Evolutionary conservation across 2,329 filamentous ascomycete genomes (phyloP), one percentile per base, ranked within the genome.

Genomic region (Aspergillus alliaceus): DNA sequence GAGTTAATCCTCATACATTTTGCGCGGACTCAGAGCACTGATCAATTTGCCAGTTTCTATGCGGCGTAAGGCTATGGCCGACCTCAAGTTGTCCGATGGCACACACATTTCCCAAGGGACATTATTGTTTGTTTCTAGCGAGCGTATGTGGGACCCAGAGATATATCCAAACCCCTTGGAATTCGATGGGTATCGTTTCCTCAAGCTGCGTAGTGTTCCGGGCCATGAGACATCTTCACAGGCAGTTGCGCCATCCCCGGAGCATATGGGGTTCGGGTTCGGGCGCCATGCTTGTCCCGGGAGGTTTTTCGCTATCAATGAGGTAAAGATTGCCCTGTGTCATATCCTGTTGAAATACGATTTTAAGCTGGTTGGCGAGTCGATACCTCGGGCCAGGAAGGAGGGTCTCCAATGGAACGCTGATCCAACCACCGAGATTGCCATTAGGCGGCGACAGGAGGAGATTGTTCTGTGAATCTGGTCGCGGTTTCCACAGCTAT

Each of bases 261-360:
- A 61, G 2, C 55, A 65, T 11, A 51, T 71, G 11, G 58, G 57
- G 11, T 74, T 74, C 50, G 71, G 72, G 5, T 63, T 66, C 35
- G 72, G 72, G 6, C 61, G 58, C 22, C 60, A 68, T 24, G 60
- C 64, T 27, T 56, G 49, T 27, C 49, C 48, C 2, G 54, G 54
- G 11, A 49, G 54, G 18, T 56, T 56, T 4, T 56, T 56, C 7
- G 54, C 54, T 3, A 18, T 34, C 9, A 56, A 48, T 9, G 48
- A 56, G 18, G 24, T 48, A 12, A 56, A 56, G 22, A 40, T 56
- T 1, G 39, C 34, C 1, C 27, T 56, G 12, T 48, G 39, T 7
- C 54, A 56, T 32, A 32, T 53, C 18, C 18, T 56, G 12, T n/a
- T 56, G 12, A 56, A 52, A 8, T 56, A 56, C 32, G 54, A 56